A percentile compares a stretch with the other conserved stretches of the same genome.
These are phyloP conservation scores for Hygrocybe coccinea DNA, from an alignment of 768 basidiomycete species.

Conservation along the genomic window DNA sequence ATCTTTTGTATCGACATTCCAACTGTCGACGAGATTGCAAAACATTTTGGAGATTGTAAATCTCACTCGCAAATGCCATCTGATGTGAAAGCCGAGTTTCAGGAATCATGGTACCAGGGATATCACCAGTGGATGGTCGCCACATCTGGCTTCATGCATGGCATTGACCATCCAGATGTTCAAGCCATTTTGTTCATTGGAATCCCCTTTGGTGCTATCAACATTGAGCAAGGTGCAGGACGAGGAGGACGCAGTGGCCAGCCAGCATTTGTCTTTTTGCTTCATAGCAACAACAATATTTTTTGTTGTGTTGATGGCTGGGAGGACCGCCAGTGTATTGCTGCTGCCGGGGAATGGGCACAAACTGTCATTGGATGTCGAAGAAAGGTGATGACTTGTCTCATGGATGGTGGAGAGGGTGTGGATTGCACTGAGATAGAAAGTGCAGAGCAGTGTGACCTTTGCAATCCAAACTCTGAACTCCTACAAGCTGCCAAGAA, in stretches of 20 bases:
- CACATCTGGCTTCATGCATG: too few species aligned
- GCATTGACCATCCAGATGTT: too few species aligned
- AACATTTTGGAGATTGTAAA: too few species aligned
- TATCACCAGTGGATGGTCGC: too few species aligned
- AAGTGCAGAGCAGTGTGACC: background rate
- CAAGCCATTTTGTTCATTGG: background rate
- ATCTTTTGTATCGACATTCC: too few species aligned
- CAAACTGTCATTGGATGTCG: background rate
- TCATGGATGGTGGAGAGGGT: background rate
- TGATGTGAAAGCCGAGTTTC: too few species aligned
- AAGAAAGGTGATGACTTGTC: background rate
- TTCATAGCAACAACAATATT: background rate
- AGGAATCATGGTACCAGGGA: too few species aligned
- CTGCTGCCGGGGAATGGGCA: background rate
- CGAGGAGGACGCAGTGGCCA: background rate
- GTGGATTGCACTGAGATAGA: background rate
- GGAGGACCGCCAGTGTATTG: background rate
- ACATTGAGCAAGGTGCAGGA: background rate
- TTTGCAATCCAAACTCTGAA: background rate
- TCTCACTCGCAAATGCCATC: too few species aligned
- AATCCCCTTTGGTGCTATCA: background rate
- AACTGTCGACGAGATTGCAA: too few species aligned
- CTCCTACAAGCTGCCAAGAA: background rate
- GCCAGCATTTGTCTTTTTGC: background rate
- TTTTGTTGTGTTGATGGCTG: background rate